These are phyloP conservation scores for Lactifluus pinguis DNA, from an alignment of 768 basidiomycete species.

Conservation along the genomic window DNA sequence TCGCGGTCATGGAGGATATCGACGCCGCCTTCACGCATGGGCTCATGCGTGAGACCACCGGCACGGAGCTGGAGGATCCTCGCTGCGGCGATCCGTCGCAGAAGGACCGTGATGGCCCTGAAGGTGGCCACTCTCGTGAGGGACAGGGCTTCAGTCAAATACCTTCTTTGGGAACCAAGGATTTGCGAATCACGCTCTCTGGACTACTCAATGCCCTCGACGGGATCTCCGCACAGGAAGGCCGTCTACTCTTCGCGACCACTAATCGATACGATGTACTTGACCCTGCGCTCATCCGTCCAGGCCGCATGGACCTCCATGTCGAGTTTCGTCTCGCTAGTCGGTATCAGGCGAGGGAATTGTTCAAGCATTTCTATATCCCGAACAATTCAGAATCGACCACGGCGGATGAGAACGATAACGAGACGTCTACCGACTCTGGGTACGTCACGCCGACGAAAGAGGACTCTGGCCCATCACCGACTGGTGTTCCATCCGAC, in stretches of 20 bases:
- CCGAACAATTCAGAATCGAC: conserved; percentile 28
- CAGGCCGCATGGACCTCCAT: conserved; percentile 75
- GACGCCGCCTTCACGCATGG: conserved; percentile 61
- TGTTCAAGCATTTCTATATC: conserved; percentile 63
- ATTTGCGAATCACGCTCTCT: conserved; percentile 48
- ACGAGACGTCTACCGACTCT: conserved; percentile 20
- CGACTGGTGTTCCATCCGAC: not conserved
- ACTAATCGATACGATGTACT: conserved; percentile 65
- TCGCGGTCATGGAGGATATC: conserved; percentile 78
- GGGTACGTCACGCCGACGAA: conserved; percentile 17
- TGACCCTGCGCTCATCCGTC: conserved; percentile 66
- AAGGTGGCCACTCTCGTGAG: conserved; percentile 5
- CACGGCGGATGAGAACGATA: conserved; percentile 21
- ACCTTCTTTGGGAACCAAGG: not conserved
- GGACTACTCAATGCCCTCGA: conserved; percentile 76
- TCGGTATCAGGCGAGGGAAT: conserved; percentile 51
- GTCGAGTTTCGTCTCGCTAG: conserved; percentile 72
- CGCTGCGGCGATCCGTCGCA: conserved; percentile 26
- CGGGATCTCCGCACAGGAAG: conserved; percentile 72
- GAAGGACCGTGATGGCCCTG: conserved; percentile 4
- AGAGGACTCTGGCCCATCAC: not conserved
- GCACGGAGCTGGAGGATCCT: conserved; percentile 18
- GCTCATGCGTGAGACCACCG: conserved; percentile 28
- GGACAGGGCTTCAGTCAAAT: not conserved
- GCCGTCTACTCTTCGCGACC: conserved; percentile 72